phyloP scores from a whole-genome alignment of 164 flowering plant genomes.

The Echeveria elegans region DNA sequence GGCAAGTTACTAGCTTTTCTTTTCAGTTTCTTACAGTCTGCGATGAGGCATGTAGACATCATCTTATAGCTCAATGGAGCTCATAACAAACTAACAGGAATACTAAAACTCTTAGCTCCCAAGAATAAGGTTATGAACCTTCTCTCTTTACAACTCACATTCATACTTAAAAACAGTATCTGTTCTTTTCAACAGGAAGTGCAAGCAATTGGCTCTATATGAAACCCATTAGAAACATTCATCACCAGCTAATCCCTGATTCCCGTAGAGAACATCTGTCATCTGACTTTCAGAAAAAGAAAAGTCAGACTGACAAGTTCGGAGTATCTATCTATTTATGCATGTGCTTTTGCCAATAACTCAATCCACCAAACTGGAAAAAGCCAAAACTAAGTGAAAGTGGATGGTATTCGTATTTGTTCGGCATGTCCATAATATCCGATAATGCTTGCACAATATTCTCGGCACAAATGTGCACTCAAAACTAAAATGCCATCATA shows the following conservation, averaged over 20 bases:
- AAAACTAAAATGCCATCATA: background rate
- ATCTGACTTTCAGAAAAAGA: background rate
- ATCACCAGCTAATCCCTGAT: background rate
- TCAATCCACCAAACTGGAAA: background rate
- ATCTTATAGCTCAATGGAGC: background rate
- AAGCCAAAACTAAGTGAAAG: background rate
- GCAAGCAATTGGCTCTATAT: background rate
- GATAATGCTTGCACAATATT: background rate
- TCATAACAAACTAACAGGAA: background rate
- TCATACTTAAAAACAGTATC: background rate
- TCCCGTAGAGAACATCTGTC: background rate
- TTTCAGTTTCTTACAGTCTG: too few species aligned
- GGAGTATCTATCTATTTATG: conserved; percentile 3
- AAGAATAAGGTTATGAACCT: background rate
- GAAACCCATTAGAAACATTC: background rate
- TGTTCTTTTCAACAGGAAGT: too few species aligned
- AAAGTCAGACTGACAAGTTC: background rate
- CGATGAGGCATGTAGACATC: background rate
- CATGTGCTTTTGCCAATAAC: background rate
- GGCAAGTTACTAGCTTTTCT: too few species aligned
- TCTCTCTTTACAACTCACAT: background rate
- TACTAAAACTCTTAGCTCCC: too few species aligned
- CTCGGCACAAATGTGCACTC: background rate
- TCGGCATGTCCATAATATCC: background rate
- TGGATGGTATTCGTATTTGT: background rate